phyloP scores from a whole-genome alignment of 371 early-diverging fungal genomes.

The Circinella umbellata region DNA sequence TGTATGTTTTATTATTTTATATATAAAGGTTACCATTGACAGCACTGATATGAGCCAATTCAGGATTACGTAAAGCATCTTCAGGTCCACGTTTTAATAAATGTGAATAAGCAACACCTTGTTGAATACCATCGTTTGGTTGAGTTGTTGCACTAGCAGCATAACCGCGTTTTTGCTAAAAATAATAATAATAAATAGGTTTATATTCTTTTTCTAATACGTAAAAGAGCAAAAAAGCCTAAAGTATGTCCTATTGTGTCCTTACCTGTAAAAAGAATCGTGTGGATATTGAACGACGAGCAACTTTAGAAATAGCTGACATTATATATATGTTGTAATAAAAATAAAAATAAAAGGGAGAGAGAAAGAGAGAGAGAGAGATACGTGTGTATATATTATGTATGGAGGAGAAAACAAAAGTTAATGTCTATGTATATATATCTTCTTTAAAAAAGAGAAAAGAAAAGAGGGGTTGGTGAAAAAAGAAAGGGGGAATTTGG shows the following conservation, averaged over 20 bases:
- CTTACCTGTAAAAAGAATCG: neutral
- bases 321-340: neutral
- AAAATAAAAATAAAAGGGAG: neutral
- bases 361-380: neutral
- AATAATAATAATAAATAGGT: neutral
- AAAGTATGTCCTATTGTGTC: too few relatives aligned
- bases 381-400: neutral
- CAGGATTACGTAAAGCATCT: conserved; percentile 78
- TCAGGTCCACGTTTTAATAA: conserved; percentile 74
- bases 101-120: conserved; percentile 78
- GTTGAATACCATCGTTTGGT: conserved; percentile 82
- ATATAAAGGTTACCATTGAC: conserved; percentile 49
- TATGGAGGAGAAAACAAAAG: too few relatives aligned
- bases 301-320: conserved; percentile 3
- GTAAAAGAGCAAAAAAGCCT: too few relatives aligned
- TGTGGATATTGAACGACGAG: conserved; percentile 7
- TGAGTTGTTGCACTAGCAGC: conserved; percentile 48
- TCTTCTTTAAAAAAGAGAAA: too few relatives aligned
- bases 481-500: too few relatives aligned
- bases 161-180: conserved; percentile 29
- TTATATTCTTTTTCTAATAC: too few relatives aligned
- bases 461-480: too few relatives aligned
- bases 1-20: too few relatives aligned
- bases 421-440: too few relatives aligned
- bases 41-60: conserved; percentile 65